Evolutionary conservation across 805 yeast species (phyloP).

Genomic region (Henningerozyma blattae): DNA sequence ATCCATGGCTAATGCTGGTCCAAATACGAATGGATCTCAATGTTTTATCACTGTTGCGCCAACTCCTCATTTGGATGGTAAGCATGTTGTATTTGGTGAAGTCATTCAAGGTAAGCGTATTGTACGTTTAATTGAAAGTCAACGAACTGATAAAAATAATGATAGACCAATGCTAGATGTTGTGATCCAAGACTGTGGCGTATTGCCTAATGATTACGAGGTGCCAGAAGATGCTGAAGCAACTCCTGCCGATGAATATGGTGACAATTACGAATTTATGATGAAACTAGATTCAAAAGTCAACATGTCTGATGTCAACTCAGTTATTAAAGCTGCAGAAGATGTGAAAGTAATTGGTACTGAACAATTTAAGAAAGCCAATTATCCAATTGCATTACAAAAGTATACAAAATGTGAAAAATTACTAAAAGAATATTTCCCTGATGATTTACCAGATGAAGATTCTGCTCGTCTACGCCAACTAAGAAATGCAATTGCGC

Average conservation of each 20-base stretch:
- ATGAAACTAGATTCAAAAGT: conserved; percentile 64
- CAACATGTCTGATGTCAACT: conserved; percentile 44
- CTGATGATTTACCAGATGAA: conserved; percentile 38
- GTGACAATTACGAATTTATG: conserved; percentile 69
- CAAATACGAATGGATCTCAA: conserved; percentile 92
- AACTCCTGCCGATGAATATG: conserved; percentile 62
- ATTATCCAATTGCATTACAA: conserved; percentile 40
- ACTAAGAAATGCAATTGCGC: conserved; percentile 49
- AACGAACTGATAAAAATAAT: conserved; percentile 41
- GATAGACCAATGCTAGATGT: conserved; percentile 70
- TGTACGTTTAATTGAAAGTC: conserved; percentile 66
- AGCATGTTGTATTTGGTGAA: conserved; percentile 93
- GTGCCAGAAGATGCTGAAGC: conserved; percentile 32
- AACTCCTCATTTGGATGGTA: conserved; percentile 90
- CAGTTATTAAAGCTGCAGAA: conserved; percentile 55
- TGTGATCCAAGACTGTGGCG: conserved; percentile 69
- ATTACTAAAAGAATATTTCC: conserved; percentile 62
- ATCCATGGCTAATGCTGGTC: conserved; percentile 96
- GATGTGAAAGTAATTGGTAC: conserved; percentile 72
- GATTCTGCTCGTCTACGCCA: conserved; percentile 37
- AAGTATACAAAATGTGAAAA: conserved; percentile 67
- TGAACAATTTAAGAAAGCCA: conserved; percentile 53
- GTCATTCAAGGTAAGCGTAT: conserved; percentile 73
- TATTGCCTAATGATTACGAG: conserved; percentile 46
- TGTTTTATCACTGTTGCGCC: conserved; percentile 87